phyloP scores from a whole-genome alignment of 1,284 basidiomycete species.

The Cryptococcus sp. region DNA sequence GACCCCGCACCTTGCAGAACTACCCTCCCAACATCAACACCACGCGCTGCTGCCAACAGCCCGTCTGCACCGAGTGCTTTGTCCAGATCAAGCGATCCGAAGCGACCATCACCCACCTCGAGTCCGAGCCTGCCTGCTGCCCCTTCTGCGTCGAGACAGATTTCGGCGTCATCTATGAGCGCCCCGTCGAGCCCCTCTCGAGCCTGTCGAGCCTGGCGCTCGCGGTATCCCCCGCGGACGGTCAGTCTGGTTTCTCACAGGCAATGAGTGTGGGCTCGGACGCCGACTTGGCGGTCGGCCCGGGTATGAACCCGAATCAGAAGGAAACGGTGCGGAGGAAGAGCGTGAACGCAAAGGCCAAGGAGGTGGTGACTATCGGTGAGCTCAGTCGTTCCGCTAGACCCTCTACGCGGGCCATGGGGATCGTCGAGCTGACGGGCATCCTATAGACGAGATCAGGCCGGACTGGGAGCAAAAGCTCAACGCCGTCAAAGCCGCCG shows the following conservation, averaged over 20 bases:
- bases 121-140: constrained; percentile 88
- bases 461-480: constrained; percentile 94
- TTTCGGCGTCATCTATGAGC: constrained; percentile 88
- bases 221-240: constrained; percentile 57
- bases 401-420: neutral
- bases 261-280: constrained; percentile 28
- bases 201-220: constrained; percentile 24
- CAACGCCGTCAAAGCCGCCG: constrained; percentile 80
- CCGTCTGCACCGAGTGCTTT: constrained; percentile 98
- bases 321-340: constrained; percentile 49
- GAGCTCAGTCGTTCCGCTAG: constrained; percentile 28
- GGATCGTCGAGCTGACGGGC: neutral
- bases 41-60: constrained; percentile 95
- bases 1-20: constrained; percentile 45
- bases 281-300: constrained; percentile 28
- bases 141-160: constrained; percentile 96
- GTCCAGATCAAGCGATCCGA: constrained; percentile 97
- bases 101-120: constrained; percentile 85
- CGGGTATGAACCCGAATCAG: constrained; percentile 36
- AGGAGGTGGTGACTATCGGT: constrained; percentile 87
- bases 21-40: constrained; percentile 94
- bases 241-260: constrained; percentile 48
- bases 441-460: constrained; percentile 72
- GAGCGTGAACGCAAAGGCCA: constrained; percentile 51
- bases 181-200: constrained; percentile 53